phyloP scores from a whole-genome alignment of 805 yeast genomes.

The Candida maltosa region DNA sequence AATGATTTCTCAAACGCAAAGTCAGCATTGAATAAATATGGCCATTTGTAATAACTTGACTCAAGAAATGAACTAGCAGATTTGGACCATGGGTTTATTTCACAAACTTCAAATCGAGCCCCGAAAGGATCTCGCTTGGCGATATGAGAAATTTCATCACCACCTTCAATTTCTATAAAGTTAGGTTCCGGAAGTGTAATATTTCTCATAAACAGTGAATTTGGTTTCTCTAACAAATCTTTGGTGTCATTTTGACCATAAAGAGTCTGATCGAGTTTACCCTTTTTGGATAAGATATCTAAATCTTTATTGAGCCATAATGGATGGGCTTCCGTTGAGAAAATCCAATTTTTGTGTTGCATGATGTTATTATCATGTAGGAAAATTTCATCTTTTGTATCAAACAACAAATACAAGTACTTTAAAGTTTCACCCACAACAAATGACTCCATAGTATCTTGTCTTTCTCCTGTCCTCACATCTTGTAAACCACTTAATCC shows the following conservation, averaged over 20 bases:
- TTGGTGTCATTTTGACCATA: slow-evolving; percentile 5
- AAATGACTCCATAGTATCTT: slow-evolving; percentile 89
- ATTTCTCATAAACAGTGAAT: slow-evolving; percentile 12
- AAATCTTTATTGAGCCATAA: slow-evolving; percentile 56
- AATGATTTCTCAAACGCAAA: slow-evolving; percentile 36
- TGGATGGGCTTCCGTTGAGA: slow-evolving; percentile 92
- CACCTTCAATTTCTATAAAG: slow-evolving; percentile 1
- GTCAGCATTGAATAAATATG: slow-evolving; percentile 45
- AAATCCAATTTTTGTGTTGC: slow-evolving; percentile 48
- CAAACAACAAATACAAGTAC: slow-evolving; percentile 77
- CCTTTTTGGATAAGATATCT: slow-evolving; percentile 2
- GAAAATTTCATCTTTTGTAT: slow-evolving; percentile 49
- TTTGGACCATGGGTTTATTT: slow-evolving; percentile 21
- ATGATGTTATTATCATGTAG: slow-evolving; percentile 27
- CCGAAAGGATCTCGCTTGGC: slow-evolving; percentile 15
- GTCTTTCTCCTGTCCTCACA: slow-evolving; percentile 55
- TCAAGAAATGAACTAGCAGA: slow-evolving; percentile 16
- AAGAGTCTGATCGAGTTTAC: not conserved
- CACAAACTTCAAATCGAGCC: slow-evolving; percentile 24
- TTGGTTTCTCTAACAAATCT: slow-evolving; percentile 2
- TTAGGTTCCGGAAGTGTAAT: slow-evolving; percentile 13
- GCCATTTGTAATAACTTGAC: slow-evolving; percentile 38
- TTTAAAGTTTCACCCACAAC: slow-evolving; percentile 85
- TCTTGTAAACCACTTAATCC: slow-evolving; percentile 81
- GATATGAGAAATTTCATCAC: slow-evolving; percentile 6